Base-by-base conservation (phyloP, 352 stramenopile species). In the Globisporangium carolinianum region DNA sequence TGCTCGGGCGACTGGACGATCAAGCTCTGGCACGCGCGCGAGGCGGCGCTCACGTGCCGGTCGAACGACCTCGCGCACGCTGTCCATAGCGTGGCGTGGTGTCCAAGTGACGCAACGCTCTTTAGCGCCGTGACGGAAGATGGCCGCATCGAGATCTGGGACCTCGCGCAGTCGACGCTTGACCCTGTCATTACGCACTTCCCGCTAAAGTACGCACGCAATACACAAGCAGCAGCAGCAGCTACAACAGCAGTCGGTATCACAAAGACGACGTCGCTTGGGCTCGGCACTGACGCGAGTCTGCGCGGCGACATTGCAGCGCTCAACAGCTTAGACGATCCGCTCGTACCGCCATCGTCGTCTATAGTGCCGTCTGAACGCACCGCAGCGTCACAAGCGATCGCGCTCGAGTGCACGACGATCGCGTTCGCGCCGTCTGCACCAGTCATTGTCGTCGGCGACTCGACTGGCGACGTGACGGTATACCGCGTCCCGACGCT, bases 111-210 rank as follows among this genome's bases (percentile, higher is more conserved):
- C 61, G 69, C 85, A 24, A 95, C 78, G 7, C 75, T 97, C 9
- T 96, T 97, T 60, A 87, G 79, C 15, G 79, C 74, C 0, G 89
- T 96, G 10, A 80, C 84, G 0, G 88, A 94, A 56, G 90, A 97
- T 61, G 91, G 89, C n/a, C 79, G 87, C 18, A 86, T 97, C 37
- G 84, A 97, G 60, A 86, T 97, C 47, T 97, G 89, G 89, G 86
- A 97, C 59, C 67, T 97, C n/a, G 65, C 69, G 6, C 72, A 89
- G 42, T 96, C 81, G 9, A 89, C 72, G 24, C 65, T 97, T 0
- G 88, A 97, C 51, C 89, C 89, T 0, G 83, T 92, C 17, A 75
- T 93, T 41, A 86, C 75, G 11, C 72, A 86, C 58, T 89, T 87
- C 50, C 81, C 79, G 2, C 89, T 85, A 49, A 87, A 83, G 32